Base-by-base conservation (phyloP, 2,329 filamentous ascomycete species). In the Aureobasidium musti region DNA sequence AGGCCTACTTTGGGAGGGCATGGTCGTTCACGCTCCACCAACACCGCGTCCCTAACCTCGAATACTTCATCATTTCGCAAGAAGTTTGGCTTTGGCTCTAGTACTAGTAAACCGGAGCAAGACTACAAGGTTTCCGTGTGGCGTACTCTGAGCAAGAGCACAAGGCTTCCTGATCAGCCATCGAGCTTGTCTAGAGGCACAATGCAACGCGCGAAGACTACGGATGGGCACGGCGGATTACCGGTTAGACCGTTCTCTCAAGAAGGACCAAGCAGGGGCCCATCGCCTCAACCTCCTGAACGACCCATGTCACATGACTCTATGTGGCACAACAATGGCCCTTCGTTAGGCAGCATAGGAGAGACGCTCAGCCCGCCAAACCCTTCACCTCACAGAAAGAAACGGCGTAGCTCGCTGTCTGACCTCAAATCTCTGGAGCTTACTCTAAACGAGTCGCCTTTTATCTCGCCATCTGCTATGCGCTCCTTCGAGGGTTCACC, bases 371-470 rank as follows among this genome's bases (percentile, higher is more conserved):
- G 61, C 37, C 61, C 61, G 3, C 47, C 61, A 3, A 43, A 43
- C 10, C 37, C 49, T 33, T 33, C 37, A 8, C 47, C 35, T 64
- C 79, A 81, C 52, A 88, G 85, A 75, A 93, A 89, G 80, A 97
- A 96, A 81, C 86, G 94, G 65, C 88, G 94, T 75, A 97, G 93
- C 79, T 97, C 93, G 30, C 80, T 98, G 49, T 97, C 93, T 5
- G 94, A 98, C 76, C 82, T 98, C 56, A 90, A 87, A 71, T 84
- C 81, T 66, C 80, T 91, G 21, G 88, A 94, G 78, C 84, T 64
- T 5, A 66, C 72, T 26, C 69, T 72, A 33, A 53, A 53, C 43
- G 66, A 64, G 13, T 67, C 66, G 11, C 66, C 66, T 3, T 64
- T 67, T 35, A 63, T 67, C 19, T 57, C 66, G 5, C 66, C 66